These are phyloP conservation scores for Salisapilia sapeloensis DNA, from an alignment of 352 stramenopile genomes.

Conservation along the genomic window DNA sequence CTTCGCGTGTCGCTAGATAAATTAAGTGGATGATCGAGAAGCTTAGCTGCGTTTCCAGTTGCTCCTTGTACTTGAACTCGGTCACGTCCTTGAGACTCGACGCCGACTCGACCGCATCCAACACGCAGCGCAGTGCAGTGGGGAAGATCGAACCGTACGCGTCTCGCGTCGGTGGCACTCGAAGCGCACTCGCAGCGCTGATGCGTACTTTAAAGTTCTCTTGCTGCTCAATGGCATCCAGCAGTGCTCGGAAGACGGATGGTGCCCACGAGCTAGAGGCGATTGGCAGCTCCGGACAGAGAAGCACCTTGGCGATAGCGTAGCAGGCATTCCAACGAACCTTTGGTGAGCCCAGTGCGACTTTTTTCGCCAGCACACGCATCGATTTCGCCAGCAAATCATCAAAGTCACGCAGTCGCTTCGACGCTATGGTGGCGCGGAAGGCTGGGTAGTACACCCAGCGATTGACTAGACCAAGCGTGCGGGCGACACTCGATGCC, in stretches of 20 bases:
- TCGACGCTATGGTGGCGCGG: too few relatives aligned
- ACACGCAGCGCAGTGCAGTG: conserved; percentile 30
- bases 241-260: conserved; percentile 51
- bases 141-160: conserved; percentile 63
- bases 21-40: conserved; percentile 77
- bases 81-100: conserved; percentile 77
- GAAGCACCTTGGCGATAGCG: conserved; percentile 72
- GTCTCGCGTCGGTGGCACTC: conserved; percentile 43
- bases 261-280: conserved; percentile 63
- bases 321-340: conserved; percentile 80
- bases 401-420: too few relatives aligned
- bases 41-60: conserved; percentile 72
- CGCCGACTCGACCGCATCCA: conserved; percentile 68
- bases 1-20: conserved; percentile 50
- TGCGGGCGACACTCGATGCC: conserved; percentile 65
- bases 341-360: conserved; percentile 66
- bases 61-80: conserved; percentile 83
- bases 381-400: conserved; percentile 55
- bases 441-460: conserved; percentile 56
- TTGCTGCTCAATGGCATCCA: conserved; percentile 64
- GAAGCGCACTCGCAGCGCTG: conserved; percentile 57
- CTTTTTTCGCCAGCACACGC: conserved; percentile 45
- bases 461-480: conserved; percentile 57
- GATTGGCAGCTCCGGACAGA: conserved; percentile 59
- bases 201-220: conserved; percentile 85